Base-by-base conservation (phyloP, 345 rosid species). In the Eucalyptus erythrocorys region DNA sequence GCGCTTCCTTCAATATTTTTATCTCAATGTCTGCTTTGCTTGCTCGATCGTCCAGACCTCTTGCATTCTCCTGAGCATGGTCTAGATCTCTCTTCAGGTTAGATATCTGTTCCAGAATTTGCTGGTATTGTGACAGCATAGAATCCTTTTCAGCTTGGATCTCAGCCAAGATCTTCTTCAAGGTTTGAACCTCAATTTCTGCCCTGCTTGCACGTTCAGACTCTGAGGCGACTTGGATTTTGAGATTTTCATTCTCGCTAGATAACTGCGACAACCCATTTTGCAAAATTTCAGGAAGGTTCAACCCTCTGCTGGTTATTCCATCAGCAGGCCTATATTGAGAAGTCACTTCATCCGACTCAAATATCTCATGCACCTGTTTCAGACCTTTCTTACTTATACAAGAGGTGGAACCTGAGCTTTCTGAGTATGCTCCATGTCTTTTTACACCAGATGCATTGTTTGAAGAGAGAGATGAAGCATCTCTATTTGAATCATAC, bases 131-230 rank as follows among this genome's bases (percentile, higher is more conserved):
- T n/a, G 91, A 92, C 88, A 92, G 90, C 90, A 91, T 90, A 49
- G 95, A 95, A 87, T 95, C 96, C 90, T 96, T 98, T 91, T 98
- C 97, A 85, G 93, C 94, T 61, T 95, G 97, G 92, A 95, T 90
- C 92, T 94, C 96, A 47, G 94, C 91, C 87, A 96, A 93, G 82
- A 93, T 88, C 89, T 93, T 94, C 94, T 93, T 96, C 88, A 98
- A 91, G 81, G 88, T 85, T 64, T 92, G 94, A 87, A 93, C 92
- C 92, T 95, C 99, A 37, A 87, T 88, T 88, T 97, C 99, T 80
- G 95, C 91, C 86, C 89, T 92, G 87, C 93, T 87, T 85, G 93
- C 89, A 85, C 90, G 88, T 88, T 92, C 93, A 82, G 91, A 91
- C 30, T 94, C 93, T 2, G 89, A 90, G 88, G 90, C 91, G 12